Evolutionary conservation across 2,329 filamentous ascomycete genomes (phyloP), one percentile per base, ranked within the genome.

Genomic region (Calonectria leucothoes): DNA sequence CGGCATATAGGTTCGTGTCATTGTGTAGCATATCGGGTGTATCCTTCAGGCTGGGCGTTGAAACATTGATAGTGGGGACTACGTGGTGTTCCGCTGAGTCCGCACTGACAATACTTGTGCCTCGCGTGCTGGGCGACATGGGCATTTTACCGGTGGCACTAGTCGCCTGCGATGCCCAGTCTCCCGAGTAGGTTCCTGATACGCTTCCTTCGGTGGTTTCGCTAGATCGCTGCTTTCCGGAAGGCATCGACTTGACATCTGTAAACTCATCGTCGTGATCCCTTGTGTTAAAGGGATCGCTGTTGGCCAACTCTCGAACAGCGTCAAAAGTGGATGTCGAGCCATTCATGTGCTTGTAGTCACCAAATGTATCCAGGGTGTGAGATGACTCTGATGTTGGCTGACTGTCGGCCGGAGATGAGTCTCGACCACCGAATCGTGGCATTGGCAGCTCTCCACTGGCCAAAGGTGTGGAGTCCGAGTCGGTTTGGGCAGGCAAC

Each of bases 131-230:
- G 3, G 91, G 91, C 29, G 91, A 93, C 42, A 92, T 83, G 4
- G 91, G 90, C 88, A 92, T 89, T 82, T 91, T 92, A 64, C 90
- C 89, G 2, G 91, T 91, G 11, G 90, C 91, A 77, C 90, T 92
- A 17, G 91, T 93, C 6, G 88, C 90, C 76, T 92, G 91, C 5
- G 90, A 91, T 3, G 89, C 89, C 90, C 91, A 92, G 77, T 93
- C 91, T 12, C 88, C 90, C 0, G 87, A 86, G 61, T 85, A 87
- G 0, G 87, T 88, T 2, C 86, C 88, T 10, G 90, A 90, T 52
- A 85, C 87, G 81, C 91, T 91, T 55, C 89, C 89, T 69, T 93
- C 91, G 0, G 91, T 93, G 4, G 90, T 90, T 79, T 92, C 91
- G 81, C 91, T 93, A 69, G 87, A 88, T 29, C 90, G 88, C 75